Conservation (phyloP, 805 yeast genomes). For the Candida yuanshanica region DNA sequence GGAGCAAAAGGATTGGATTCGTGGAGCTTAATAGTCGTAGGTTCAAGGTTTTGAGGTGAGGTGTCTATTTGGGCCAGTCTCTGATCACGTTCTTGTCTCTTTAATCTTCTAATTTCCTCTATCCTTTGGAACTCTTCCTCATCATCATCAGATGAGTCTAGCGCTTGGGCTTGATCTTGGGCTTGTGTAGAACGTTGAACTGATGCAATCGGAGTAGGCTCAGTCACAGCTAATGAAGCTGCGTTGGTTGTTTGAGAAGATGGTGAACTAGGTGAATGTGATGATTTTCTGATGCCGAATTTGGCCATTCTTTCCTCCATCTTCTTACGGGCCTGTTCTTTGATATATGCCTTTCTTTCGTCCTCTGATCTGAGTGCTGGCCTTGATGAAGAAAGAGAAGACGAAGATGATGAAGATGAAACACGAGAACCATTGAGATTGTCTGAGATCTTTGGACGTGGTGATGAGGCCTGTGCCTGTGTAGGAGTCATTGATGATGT, state of each 20-base stretch:
- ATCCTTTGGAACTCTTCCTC: slow-evolving; percentile 43
- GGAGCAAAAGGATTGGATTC: slow-evolving; percentile 12
- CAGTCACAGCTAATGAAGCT: too few relatives aligned
- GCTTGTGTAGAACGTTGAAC: slow-evolving; percentile 24
- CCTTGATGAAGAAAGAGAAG: slow-evolving; percentile 11
- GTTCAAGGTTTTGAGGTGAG: background rate
- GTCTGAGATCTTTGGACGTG: slow-evolving; percentile 4
- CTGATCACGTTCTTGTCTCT: slow-evolving; percentile 52
- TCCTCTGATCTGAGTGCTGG: slow-evolving; percentile 39
- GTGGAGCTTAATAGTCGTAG: slow-evolving; percentile 1
- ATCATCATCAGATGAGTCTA: slow-evolving; percentile 30
- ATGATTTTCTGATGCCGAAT: slow-evolving; percentile 50
- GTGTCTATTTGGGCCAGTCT: slow-evolving; percentile 44
- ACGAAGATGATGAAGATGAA: slow-evolving; percentile 13
- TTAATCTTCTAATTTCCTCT: slow-evolving; percentile 34
- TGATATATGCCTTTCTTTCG: slow-evolving; percentile 70
- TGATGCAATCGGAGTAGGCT: too few relatives aligned
- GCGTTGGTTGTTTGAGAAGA: too few relatives aligned
- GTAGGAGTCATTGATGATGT: slow-evolving; percentile 8
- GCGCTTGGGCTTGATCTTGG: background rate
- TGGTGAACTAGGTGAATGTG: slow-evolving; percentile 10
- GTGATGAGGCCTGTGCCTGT: slow-evolving; percentile 2
- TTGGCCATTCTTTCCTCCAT: slow-evolving; percentile 68
- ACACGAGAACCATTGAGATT: background rate
- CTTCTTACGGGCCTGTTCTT: slow-evolving; percentile 71